Evolutionary conservation across 2,329 filamentous ascomycete genomes (phyloP), one percentile per base, ranked within the genome.

Genomic region (Teratosphaeriaceae sp.): DNA sequence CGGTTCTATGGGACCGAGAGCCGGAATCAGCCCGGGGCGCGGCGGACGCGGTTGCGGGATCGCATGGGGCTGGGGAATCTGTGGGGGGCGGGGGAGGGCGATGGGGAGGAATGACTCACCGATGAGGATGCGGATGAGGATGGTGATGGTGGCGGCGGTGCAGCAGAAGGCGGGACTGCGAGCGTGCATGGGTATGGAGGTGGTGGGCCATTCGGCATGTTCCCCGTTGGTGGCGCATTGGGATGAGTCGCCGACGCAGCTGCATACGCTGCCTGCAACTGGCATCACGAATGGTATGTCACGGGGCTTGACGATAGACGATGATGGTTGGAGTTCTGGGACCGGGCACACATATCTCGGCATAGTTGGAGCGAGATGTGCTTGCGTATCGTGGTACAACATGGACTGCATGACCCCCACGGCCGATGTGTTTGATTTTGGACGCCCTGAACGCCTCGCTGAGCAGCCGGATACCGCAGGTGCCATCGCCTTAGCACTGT

Each of bases 1-100:
- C 67, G 66, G 43, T 75, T 65, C 43, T 72, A 71, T 50, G 56
- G 59, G 3, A 55, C 48, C 18, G 29, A 29, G 34, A 3, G 13
- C 35, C 23, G 22, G 33, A 16, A 12, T 24, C 11, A 15, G 24
- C 22, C n/a, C 8, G 33, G 35, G 21, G 44, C 38, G 38, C 5
- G 40, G 40, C 4, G 46, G 21, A 52, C 50, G 29, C 50, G 55
- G 34, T 34, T 50, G 40, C 51, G 55, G 36, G 50, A 52, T 44
- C 38, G 53, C 8, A 52, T 58, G 49, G 57, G 52, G 6, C 34
- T 59, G 33, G 56, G 54, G 6, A 50, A 49, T 19, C 34, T 57
- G 4, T 57, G 49, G 41, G 55, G 43, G 54, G 31, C 15, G 6
- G 29, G 48, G 12, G 51, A 51, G 33, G 53, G 49, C 12, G 53